These are phyloP conservation scores for Pseudophaeomoniella oleicola DNA, from an alignment of 2,329 filamentous ascomycete genomes.

Conservation along the genomic window DNA sequence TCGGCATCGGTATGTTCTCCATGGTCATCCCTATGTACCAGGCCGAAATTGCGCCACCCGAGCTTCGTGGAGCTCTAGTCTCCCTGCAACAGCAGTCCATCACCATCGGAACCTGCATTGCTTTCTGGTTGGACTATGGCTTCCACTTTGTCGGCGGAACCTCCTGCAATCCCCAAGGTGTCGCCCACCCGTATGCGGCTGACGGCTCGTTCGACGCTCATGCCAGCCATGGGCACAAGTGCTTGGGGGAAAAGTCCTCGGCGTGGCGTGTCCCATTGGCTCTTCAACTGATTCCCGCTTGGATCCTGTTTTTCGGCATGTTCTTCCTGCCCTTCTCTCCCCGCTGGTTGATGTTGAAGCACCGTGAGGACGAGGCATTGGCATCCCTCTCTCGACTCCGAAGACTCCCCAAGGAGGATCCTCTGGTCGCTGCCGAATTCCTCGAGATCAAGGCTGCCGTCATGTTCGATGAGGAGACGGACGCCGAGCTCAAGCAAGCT, in stretches of 20 bases:
- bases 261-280: conserved; percentile 33
- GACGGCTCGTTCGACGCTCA: conserved; percentile 30
- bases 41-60: conserved; percentile 9
- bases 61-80: conserved; percentile 21
- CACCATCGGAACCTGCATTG: conserved; percentile 32
- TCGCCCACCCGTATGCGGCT: too few species aligned
- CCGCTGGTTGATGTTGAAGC: conserved; percentile 27
- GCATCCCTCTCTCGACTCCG: conserved; percentile 23
- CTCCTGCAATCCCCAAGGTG: too few species aligned
- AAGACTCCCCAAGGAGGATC: conserved; percentile 26
- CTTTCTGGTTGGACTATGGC: conserved; percentile 41
- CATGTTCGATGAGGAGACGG: too few species aligned
- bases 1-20: conserved; percentile 18
- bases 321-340: conserved; percentile 31
- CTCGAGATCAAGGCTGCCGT: conserved; percentile 35
- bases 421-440: conserved; percentile 32
- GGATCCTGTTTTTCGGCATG: conserved; percentile 25
- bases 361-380: conserved; percentile 25
- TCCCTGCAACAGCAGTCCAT: conserved; percentile 32
- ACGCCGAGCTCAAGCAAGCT: too few species aligned
- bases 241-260: too few species aligned
- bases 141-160: conserved; percentile 27
- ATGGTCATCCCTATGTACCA: conserved; percentile 5
- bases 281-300: conserved; percentile 28
- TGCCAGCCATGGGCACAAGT: too few species aligned